These are phyloP conservation scores for Solanum chmielewskii DNA, from an alignment of 257 asterid species.

Conservation along the genomic window DNA sequence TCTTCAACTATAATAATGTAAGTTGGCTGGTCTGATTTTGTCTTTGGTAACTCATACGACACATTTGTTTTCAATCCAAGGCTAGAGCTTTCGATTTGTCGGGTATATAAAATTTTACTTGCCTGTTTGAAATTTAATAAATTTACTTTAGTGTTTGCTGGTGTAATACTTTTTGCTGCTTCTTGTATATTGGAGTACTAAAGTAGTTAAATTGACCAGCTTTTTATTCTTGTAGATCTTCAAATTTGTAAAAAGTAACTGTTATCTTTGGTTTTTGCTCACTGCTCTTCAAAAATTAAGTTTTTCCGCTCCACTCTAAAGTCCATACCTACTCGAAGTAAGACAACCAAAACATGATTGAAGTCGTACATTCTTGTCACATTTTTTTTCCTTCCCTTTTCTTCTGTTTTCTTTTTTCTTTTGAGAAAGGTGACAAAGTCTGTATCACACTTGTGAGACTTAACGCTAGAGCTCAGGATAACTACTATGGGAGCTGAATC, in stretches of 20 bases:
- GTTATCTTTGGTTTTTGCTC: background rate
- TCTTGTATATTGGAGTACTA: background rate
- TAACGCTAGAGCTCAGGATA: slow-evolving; percentile 44
- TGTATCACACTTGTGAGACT: slow-evolving; percentile 6
- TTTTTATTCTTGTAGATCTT: background rate
- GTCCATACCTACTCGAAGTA: background rate
- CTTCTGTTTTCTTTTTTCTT: background rate
- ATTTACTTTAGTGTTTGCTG: background rate
- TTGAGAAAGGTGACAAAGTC: background rate
- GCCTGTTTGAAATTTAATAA: background rate
- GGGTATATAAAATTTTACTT: background rate
- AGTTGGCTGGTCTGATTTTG: background rate
- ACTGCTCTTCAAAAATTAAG: background rate
- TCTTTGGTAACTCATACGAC: background rate
- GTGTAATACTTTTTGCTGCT: background rate
- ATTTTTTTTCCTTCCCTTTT: background rate
- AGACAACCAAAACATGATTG: background rate
- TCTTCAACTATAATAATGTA: background rate
- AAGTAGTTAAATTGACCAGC: background rate
- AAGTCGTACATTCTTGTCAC: background rate
- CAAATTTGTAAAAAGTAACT: background rate
- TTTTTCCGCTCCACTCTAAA: background rate
- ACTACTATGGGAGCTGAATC: slow-evolving; percentile 75
- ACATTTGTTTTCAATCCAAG: background rate
- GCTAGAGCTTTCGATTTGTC: background rate